These are phyloP conservation scores for Alternaria novae-zelandiae DNA, from an alignment of 2,329 filamentous ascomycete species.

Conservation along the genomic window DNA sequence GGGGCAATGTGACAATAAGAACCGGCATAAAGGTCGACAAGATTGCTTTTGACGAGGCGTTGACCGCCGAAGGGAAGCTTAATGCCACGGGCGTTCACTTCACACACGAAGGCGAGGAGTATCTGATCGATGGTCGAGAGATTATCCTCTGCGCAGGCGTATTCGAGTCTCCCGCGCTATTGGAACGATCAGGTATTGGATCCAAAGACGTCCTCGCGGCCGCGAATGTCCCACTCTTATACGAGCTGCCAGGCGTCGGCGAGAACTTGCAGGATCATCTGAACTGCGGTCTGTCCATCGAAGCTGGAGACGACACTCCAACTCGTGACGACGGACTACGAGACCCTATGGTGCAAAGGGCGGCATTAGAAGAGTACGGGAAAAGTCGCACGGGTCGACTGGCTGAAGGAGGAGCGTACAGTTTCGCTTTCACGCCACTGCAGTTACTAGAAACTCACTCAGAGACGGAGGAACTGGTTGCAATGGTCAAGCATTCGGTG, in stretches of 20 bases:
- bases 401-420: slow-evolving; percentile 24
- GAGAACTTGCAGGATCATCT: slow-evolving; percentile 67
- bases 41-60: slow-evolving; percentile 15
- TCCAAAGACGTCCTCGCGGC: slow-evolving; percentile 55
- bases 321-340: slow-evolving; percentile 17
- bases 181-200: slow-evolving; percentile 68
- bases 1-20: slow-evolving; percentile 20
- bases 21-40: slow-evolving; percentile 21
- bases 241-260: slow-evolving; percentile 66
- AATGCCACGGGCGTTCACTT: slow-evolving; percentile 18
- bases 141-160: slow-evolving; percentile 53
- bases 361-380: slow-evolving; percentile 20
- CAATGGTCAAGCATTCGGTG: slow-evolving; percentile 6
- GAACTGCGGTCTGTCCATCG: slow-evolving; percentile 20
- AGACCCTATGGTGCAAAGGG: slow-evolving; percentile 14
- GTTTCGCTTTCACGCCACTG: slow-evolving; percentile 27
- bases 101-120: slow-evolving; percentile 10
- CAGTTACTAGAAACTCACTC: slow-evolving; percentile 20
- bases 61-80: slow-evolving; percentile 15
- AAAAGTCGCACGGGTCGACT: slow-evolving; percentile 20
- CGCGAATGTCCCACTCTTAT: slow-evolving; percentile 58
- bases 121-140: slow-evolving; percentile 11
- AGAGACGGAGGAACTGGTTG: slow-evolving; percentile 19
- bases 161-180: slow-evolving; percentile 55
- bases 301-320: slow-evolving; percentile 13